Conservation (phyloP, 2,329 filamentous ascomycete genomes). For the Grosmannia clavigera region DNA sequence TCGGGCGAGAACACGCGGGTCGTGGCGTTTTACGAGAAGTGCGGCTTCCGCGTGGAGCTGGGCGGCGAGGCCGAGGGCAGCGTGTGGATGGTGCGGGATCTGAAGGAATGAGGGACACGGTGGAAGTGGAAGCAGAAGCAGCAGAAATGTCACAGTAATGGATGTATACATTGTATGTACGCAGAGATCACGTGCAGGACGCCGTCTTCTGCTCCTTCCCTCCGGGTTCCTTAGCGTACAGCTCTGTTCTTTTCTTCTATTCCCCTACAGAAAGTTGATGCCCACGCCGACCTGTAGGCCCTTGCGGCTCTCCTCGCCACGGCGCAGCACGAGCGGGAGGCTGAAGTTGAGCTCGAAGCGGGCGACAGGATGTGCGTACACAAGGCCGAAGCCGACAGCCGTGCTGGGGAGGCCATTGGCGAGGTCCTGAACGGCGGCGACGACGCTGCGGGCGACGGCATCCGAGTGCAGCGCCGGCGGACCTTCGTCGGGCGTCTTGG, state of each 20-base stretch:
- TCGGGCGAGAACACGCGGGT: conserved; percentile 34
- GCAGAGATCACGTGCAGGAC: not conserved
- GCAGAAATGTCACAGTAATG: not conserved
- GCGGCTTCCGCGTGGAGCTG: conserved; percentile 29
- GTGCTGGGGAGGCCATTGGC: conserved; percentile 68
- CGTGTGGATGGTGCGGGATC: conserved; percentile 30
- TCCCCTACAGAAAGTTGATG: conserved; percentile 73
- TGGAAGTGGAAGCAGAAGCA: not conserved
- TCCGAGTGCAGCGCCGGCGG: conserved; percentile 25
- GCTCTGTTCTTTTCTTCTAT: not conserved
- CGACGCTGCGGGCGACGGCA: conserved; percentile 41
- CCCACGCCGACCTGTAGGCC: conserved; percentile 92
- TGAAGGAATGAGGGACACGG: conserved; percentile 9
- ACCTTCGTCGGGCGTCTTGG: conserved; percentile 1
- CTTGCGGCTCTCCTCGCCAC: conserved; percentile 79
- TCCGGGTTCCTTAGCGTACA: not conserved
- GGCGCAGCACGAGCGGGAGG: conserved; percentile 67
- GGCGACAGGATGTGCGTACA: conserved; percentile 89
- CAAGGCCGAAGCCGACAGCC: conserved; percentile 76
- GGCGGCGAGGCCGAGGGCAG: conserved; percentile 21
- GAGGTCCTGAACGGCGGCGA: conserved; percentile 55
- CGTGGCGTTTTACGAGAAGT: conserved; percentile 33
- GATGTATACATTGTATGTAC: not conserved
- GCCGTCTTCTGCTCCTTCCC: not conserved
- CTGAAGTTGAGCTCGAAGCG: conserved; percentile 95